Evolutionary conservation across 306 rosid genomes (phyloP), one percentile per base, ranked within the genome.

Genomic region (Dalbergia cultrata): DNA sequence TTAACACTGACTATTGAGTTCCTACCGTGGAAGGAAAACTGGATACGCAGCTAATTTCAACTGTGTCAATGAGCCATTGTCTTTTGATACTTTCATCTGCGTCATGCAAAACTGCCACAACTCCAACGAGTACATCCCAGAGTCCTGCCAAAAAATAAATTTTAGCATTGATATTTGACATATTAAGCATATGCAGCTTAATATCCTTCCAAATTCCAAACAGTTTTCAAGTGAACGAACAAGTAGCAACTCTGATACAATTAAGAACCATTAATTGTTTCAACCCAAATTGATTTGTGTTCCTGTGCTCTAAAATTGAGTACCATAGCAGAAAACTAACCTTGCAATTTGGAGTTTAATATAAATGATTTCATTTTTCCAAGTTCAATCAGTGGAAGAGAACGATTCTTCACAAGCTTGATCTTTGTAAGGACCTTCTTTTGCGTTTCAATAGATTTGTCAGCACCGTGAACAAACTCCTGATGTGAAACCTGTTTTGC

Each of bases 11-110:
- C 9, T n/a, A 54, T 54, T 12, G n/a, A 12, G 62, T 73, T 72
- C 92, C 41, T 91, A 95, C 99, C 93, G 87, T 90, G 68, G 97
- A 93, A 52, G 98, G 99, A 86, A 88, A 86, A 68, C 81, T 76
- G 31, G 98, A 90, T 17, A 95, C 85, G 8, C 99, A 93, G 87
- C 98, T 93, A 84, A 88, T 88, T 89, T 91, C 98, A n/a, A 87
- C 87, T 31, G 94, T 92, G 76, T 91, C 97, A 81, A 89, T 81
- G 72, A 93, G 89, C 99, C 99, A 95, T 85, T 84, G 96, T 79
- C 90, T 86, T 81, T 83, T 91, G 81, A 90, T 70, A 77, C 88
- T 88, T 81, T 86, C 91, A 86, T 95, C 99, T 56, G 90, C 96
- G 52, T 84, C 85, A 71, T 91, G 88, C 85, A 95, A 82, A 84